phyloP scores from a whole-genome alignment of 2,329 filamentous ascomycete genomes.

The Beauveria pseudobassiana region DNA sequence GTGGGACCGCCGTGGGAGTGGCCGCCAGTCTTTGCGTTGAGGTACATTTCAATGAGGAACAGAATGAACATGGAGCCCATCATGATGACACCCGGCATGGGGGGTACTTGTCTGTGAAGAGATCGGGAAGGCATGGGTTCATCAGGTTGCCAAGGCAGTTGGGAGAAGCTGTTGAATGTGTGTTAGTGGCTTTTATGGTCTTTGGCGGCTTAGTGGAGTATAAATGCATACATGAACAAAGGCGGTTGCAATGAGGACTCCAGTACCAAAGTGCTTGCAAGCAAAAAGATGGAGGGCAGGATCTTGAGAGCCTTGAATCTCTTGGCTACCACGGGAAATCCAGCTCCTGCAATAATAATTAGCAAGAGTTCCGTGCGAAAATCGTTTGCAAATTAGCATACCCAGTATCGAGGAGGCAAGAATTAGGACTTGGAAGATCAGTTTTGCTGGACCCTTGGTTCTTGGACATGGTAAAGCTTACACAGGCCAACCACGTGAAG shows the following conservation, averaged over 20 bases:
- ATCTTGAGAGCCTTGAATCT: conserved; percentile 53
- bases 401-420: conserved; percentile 21
- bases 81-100: conserved; percentile 58
- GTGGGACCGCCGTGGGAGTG: conserved; percentile 52
- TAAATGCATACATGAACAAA: conserved; percentile 55
- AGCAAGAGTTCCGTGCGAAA: background rate
- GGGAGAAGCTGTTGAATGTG: conserved; percentile 40
- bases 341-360: conserved; percentile 28
- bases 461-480: conserved; percentile 13
- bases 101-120: conserved; percentile 54
- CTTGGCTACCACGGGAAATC: conserved; percentile 45
- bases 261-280: conserved; percentile 62
- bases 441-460: background rate
- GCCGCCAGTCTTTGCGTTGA: conserved; percentile 51
- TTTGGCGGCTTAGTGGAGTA: background rate
- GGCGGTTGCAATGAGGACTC: conserved; percentile 64
- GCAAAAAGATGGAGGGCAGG: conserved; percentile 51
- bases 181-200: background rate
- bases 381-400: conserved; percentile 1
- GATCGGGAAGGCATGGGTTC: conserved; percentile 48
- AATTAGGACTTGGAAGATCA: conserved; percentile 19
- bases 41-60: conserved; percentile 56
- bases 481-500: conserved; percentile 24
- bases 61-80: conserved; percentile 54
- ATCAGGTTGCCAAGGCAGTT: conserved; percentile 45